Base-by-base conservation (phyloP, 2,329 filamentous ascomycete genomes). In the Fusarium coicis region DNA sequence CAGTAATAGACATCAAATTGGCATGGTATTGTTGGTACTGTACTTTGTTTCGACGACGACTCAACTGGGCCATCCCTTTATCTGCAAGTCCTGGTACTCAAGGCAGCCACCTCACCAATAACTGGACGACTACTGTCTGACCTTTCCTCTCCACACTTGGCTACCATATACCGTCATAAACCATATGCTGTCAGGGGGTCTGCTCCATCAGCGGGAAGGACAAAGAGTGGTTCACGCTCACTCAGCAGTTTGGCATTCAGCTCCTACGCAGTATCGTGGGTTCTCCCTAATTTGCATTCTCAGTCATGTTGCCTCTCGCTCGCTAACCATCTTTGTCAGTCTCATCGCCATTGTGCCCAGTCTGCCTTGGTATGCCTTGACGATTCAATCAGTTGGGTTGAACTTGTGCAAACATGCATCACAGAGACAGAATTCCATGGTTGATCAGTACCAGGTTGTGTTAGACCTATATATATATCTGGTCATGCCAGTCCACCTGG, bases 401-500 rank as follows among this genome's bases (percentile, higher is more conserved):
- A n/a, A 39, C 42, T 36, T 32, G 57, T 40, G 55, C 44, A 49
- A 49, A 42, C 42, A 50, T 28, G 37, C 50, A 60, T 46, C 49
- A 63, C 60, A 67, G 44, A 58, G 54, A 66, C 70, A 64, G 50
- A 39, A 58, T 66, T 62, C 57, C 39, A 67, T 47, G 46, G 23
- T 67, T 77, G 63, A 73, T 76, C 73, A 76, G 70, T 74, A 55
- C 71, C 68, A 60, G 66, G 68, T 63, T 76, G 64, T 70, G 68
- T 72, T 77, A 47, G 58, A 66, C 63, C 69, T 74, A 67, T 77
- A 76, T 76, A 73, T 72, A 74, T 66, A 72, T 70, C 73, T 66
- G 66, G 59, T 57, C 65, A 63, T 36, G 50, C 66, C 68, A 68
- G 43, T 67, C 70, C 69, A 68, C 54, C 60, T 76, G 68, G 53